Evolutionary conservation across 2,329 filamentous ascomycete genomes (phyloP).

Genomic region (Erysiphe pulchra): DNA sequence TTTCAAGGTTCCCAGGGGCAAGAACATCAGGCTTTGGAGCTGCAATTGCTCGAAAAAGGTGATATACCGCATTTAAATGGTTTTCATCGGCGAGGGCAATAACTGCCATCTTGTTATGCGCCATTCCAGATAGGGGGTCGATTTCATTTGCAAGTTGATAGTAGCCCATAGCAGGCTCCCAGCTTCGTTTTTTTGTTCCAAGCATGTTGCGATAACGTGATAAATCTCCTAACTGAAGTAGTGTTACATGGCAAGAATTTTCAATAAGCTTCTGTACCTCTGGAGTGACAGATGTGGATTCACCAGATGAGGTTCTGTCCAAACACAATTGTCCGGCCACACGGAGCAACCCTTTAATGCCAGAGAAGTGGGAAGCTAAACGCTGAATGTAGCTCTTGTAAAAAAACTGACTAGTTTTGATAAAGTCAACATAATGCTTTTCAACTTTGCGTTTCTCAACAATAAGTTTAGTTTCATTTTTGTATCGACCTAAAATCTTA

Average conservation of each 20-base stretch:
- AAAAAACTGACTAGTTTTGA: constrained; percentile 70
- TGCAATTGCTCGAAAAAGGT: constrained; percentile 63
- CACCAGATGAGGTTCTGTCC: constrained; percentile 8
- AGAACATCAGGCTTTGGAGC: constrained; percentile 49
- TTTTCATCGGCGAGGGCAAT: constrained; percentile 55
- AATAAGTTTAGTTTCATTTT: constrained; percentile 20
- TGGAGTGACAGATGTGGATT: constrained; percentile 6
- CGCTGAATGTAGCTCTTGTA: constrained; percentile 69
- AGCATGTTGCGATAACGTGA: constrained; percentile 63
- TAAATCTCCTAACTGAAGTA: constrained; percentile 74
- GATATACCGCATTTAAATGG: constrained; percentile 66
- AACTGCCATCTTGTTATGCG: constrained; percentile 77
- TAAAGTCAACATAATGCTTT: constrained; percentile 59
- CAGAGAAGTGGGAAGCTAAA: constrained; percentile 32
- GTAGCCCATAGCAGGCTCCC: constrained; percentile 57
- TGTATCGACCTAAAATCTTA: constrained; percentile 33
- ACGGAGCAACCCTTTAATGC: constrained; percentile 10
- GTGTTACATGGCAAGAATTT: constrained; percentile 52
- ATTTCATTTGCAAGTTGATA: constrained; percentile 63
- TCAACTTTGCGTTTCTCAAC: constrained; percentile 52
- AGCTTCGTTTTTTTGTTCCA: constrained; percentile 42
- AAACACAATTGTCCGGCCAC: constrained; percentile 12
- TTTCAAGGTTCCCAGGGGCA: constrained; percentile 50
- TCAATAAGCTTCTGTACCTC: constrained; percentile 24
- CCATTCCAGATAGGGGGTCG: constrained; percentile 51